Conservation (phyloP, 768 basidiomycete species). For the Lentinula raphanica region DNA sequence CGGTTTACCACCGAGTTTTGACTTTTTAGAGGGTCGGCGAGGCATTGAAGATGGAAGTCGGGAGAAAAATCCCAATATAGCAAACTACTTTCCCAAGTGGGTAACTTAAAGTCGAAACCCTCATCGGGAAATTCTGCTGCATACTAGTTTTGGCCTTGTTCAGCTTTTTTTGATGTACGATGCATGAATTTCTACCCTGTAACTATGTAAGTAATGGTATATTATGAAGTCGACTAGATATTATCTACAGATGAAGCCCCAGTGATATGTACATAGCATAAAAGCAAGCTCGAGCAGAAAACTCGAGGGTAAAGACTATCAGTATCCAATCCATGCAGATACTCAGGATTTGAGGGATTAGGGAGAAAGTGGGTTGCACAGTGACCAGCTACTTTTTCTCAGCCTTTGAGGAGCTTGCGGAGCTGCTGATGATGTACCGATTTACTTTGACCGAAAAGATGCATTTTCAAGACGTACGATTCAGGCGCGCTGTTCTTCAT, state of each 20-base stretch:
- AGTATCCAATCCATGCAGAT: too few species aligned
- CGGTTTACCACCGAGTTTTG: slow-evolving; percentile 30
- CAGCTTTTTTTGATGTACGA: too few species aligned
- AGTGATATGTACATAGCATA: too few species aligned
- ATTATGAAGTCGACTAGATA: too few species aligned
- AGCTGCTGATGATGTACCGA: not conserved
- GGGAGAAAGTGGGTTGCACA: not conserved
- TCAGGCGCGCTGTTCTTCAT: slow-evolving; percentile 68
- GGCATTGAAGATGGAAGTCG: slow-evolving; percentile 32
- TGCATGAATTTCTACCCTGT: too few species aligned
- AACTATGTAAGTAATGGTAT: too few species aligned
- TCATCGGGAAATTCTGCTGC: not conserved
- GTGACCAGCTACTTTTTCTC: not conserved
- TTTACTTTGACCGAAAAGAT: not conserved
- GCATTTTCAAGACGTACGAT: not conserved
- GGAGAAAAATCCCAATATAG: not conserved
- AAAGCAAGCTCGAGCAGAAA: too few species aligned
- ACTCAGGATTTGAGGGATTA: not conserved
- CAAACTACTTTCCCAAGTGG: not conserved
- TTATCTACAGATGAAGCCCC: too few species aligned
- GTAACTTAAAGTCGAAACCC: not conserved
- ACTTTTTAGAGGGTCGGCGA: slow-evolving; percentile 33
- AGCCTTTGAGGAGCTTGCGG: not conserved
- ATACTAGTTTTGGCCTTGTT: too few species aligned
- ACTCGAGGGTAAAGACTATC: too few species aligned